Conservation (phyloP, 2,329 filamentous ascomycete species). For the Emericellopsis cladophorae region DNA sequence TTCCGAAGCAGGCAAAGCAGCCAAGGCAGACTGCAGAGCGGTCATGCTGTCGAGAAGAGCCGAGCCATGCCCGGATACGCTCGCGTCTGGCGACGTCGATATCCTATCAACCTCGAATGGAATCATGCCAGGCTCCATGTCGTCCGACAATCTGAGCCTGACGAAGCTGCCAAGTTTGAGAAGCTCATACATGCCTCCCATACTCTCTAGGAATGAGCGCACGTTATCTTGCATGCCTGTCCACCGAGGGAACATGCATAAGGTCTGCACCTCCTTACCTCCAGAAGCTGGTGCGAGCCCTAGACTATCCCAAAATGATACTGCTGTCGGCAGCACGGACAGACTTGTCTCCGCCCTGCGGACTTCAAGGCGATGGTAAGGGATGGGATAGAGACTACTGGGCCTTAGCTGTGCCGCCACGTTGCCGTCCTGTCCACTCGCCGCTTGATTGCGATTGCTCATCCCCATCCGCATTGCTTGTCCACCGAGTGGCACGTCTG, state of each 20-base stretch:
- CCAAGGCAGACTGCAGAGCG: conserved; percentile 31
- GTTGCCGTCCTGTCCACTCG: not conserved
- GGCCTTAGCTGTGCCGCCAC: conserved; percentile 31
- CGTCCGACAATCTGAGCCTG: conserved; percentile 27
- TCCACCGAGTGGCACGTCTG: conserved; percentile 40
- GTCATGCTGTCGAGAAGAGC: conserved; percentile 34
- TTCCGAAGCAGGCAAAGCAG: conserved; percentile 25
- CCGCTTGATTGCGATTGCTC: no score
- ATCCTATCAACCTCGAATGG: conserved; percentile 35
- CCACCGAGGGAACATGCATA: conserved; percentile 58
- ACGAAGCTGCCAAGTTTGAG: conserved; percentile 59
- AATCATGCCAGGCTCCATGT: conserved; percentile 30
- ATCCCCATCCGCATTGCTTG: no score
- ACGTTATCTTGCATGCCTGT: conserved; percentile 49
- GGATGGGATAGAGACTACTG: conserved; percentile 47
- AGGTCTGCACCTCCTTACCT: conserved; percentile 55
- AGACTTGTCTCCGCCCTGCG: conserved; percentile 56
- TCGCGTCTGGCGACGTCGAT: conserved; percentile 24
- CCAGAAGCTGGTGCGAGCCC: conserved; percentile 61
- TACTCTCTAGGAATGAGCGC: conserved; percentile 50
- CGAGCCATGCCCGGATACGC: conserved; percentile 28
- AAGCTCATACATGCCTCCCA: conserved; percentile 61
- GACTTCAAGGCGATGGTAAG: conserved; percentile 59
- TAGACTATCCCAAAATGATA: conserved; percentile 72
- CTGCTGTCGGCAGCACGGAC: conserved; percentile 61